Conservation (phyloP, 1,284 basidiomycete genomes). For the Filobasidium uniguttulatum region DNA sequence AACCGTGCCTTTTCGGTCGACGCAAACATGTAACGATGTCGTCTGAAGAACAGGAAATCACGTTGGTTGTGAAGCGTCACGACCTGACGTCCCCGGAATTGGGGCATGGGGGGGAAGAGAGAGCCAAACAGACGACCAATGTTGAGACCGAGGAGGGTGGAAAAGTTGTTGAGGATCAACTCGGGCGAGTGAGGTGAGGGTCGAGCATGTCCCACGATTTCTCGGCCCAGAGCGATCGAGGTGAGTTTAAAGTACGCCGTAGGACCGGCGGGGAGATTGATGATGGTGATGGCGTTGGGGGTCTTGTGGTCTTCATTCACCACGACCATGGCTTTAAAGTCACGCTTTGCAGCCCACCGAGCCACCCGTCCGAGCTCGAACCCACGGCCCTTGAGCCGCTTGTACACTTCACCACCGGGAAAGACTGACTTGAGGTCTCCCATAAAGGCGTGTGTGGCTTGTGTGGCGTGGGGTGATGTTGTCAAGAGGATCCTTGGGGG, state of each 20-base stretch:
- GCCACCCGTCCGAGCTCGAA: conserved; percentile 90
- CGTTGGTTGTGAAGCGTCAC: conserved; percentile 96
- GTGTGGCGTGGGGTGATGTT: conserved; percentile 74
- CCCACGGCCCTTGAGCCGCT: conserved; percentile 77
- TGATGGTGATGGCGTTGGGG: conserved; percentile 82
- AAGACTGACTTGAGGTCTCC: conserved; percentile 84
- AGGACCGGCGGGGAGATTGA: conserved; percentile 81
- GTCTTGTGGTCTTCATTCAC: conserved; percentile 89
- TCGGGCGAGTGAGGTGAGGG: conserved; percentile 84
- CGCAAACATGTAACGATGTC: conserved; percentile 90
- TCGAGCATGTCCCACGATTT: conserved; percentile 86
- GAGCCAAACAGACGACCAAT: conserved; percentile 91
- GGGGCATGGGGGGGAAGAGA: conserved; percentile 84
- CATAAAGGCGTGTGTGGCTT: conserved; percentile 71
- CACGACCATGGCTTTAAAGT: conserved; percentile 73
- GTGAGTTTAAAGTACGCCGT: conserved; percentile 93
- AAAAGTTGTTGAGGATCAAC: conserved; percentile 89
- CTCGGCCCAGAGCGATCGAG: conserved; percentile 68
- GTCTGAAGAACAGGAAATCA: conserved; percentile 93
- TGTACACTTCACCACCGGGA: conserved; percentile 86
- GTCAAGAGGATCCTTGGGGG: conserved; percentile 82
- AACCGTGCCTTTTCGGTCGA: conserved; percentile 79
- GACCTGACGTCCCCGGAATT: conserved; percentile 93
- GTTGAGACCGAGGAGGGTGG: conserved; percentile 81
- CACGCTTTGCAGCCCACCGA: conserved; percentile 75